phyloP scores from a whole-genome alignment of 345 rosid genomes.

The Eucalyptus erythrocorys region DNA sequence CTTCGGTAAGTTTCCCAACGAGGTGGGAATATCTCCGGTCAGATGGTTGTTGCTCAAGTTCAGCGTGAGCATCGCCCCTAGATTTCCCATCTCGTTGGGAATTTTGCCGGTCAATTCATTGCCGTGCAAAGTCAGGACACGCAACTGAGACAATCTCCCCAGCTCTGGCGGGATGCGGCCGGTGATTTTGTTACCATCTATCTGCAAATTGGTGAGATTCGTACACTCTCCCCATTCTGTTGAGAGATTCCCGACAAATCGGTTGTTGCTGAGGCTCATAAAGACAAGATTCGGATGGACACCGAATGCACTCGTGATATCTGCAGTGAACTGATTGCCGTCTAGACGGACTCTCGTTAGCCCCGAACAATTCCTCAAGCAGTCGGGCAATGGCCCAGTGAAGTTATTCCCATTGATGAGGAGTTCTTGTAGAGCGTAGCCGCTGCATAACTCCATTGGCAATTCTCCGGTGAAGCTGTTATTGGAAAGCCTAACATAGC shows the following conservation, averaged over 20 bases:
- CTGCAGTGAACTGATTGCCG: slow-evolving; percentile 40
- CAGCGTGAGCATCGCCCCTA: slow-evolving; percentile 20
- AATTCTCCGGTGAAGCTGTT: slow-evolving; percentile 59
- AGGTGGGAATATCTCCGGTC: slow-evolving; percentile 24
- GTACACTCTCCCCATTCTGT: slow-evolving; percentile 49
- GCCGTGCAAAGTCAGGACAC: slow-evolving; percentile 19
- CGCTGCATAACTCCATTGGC: slow-evolving; percentile 45
- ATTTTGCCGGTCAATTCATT: slow-evolving; percentile 39
- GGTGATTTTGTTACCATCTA: slow-evolving; percentile 40
- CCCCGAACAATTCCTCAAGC: slow-evolving; percentile 43
- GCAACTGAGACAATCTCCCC: slow-evolving; percentile 25
- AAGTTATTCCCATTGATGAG: slow-evolving; percentile 36
- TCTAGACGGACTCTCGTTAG: slow-evolving; percentile 44
- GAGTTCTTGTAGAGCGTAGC: slow-evolving; percentile 17
- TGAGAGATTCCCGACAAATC: slow-evolving; percentile 37
- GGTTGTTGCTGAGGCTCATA: slow-evolving; percentile 31
- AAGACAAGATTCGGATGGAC: slow-evolving; percentile 30
- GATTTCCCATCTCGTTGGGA: slow-evolving; percentile 36
- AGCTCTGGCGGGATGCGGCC: slow-evolving; percentile 47
- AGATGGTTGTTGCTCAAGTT: slow-evolving; percentile 42
- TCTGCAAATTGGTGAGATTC: slow-evolving; percentile 36
- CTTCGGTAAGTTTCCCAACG: slow-evolving; percentile 11
- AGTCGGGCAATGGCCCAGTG: slow-evolving; percentile 45
- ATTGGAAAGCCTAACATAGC: slow-evolving; percentile 41
- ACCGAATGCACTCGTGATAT: slow-evolving; percentile 49